Percentiles rank a stretch among this genome's conserved stretches.
Evolutionary conservation across 1,284 basidiomycete species (phyloP).

Genomic region (Porogramme epimiltina): DNA sequence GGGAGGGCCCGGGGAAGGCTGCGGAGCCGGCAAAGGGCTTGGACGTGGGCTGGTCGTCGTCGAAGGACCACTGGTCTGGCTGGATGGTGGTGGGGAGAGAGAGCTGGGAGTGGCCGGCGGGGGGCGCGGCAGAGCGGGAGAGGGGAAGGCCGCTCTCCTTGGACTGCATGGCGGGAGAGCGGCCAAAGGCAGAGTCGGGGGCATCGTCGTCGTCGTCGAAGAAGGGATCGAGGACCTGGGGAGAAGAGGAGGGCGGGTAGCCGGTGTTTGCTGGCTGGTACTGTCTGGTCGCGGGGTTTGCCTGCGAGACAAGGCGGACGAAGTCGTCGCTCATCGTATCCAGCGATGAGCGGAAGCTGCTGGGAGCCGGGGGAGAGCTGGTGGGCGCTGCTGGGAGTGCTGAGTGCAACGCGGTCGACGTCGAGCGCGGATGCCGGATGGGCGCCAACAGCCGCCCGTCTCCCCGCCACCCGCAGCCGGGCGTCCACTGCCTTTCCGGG

Average conservation of each 20-base stretch:
- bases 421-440: background rate
- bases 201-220: slow-evolving; percentile 72
- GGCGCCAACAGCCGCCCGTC: too few species aligned
- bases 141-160: slow-evolving; percentile 72
- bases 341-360: slow-evolving; percentile 32
- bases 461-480: too few species aligned
- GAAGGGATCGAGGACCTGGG: slow-evolving; percentile 65
- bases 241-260: slow-evolving; percentile 52
- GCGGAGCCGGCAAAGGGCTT: slow-evolving; percentile 45
- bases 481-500: too few species aligned
- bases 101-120: slow-evolving; percentile 53
- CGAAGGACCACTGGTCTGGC: slow-evolving; percentile 72
- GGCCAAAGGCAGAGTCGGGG: slow-evolving; percentile 66
- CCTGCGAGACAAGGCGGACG: slow-evolving; percentile 67
- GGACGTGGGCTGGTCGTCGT: slow-evolving; percentile 52
- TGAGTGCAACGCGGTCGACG: slow-evolving; percentile 9
- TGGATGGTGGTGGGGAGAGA: slow-evolving; percentile 41
- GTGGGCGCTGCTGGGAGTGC: background rate
- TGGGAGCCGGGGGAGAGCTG: background rate
- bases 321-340: slow-evolving; percentile 71
- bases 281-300: slow-evolving; percentile 65
- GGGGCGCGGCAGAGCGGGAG: slow-evolving; percentile 55
- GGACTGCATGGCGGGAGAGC: slow-evolving; percentile 60
- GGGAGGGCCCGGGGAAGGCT: slow-evolving; percentile 39
- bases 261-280: slow-evolving; percentile 60